Evolutionary conservation across 1,284 basidiomycete genomes (phyloP).

Genomic region (Microbotryum lychnidis-dioicae): DNA sequence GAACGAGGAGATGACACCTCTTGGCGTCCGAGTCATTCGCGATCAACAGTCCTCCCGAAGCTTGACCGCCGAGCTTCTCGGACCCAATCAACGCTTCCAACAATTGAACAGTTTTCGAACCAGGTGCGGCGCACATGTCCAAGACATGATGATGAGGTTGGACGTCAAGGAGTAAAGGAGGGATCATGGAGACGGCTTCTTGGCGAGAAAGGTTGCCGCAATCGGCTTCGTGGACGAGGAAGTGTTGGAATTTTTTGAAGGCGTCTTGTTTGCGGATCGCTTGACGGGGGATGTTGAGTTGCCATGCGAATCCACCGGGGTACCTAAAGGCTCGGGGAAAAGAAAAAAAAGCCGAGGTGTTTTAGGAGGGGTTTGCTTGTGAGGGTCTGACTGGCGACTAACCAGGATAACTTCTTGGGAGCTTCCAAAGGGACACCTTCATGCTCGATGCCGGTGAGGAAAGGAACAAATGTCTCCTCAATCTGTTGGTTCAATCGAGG

Average conservation of each 20-base stretch:
- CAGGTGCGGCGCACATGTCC: slow-evolving; percentile 99
- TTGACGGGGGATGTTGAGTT: slow-evolving; percentile 84
- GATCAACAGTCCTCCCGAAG: slow-evolving; percentile 57
- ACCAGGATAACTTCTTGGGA: slow-evolving; percentile 82
- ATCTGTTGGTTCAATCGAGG: slow-evolving; percentile 64
- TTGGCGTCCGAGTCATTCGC: slow-evolving; percentile 91
- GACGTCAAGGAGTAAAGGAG: slow-evolving; percentile 91
- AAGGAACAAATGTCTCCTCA: slow-evolving; percentile 65
- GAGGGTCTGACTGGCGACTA: slow-evolving; percentile 28
- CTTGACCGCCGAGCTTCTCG: slow-evolving; percentile 48
- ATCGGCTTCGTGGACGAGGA: slow-evolving; percentile 96
- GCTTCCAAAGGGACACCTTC: slow-evolving; percentile 68
- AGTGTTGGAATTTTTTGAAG: slow-evolving; percentile 93
- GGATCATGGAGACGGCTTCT: slow-evolving; percentile 98
- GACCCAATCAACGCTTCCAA: slow-evolving; percentile 59
- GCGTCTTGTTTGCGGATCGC: slow-evolving; percentile 83
- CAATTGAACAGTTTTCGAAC: slow-evolving; percentile 91
- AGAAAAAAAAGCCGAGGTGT: neutral
- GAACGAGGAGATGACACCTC: slow-evolving; percentile 92
- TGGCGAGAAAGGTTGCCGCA: slow-evolving; percentile 94
- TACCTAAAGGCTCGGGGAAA: slow-evolving; percentile 53
- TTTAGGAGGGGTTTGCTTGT: slow-evolving; percentile 2
- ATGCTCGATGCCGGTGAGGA: slow-evolving; percentile 63
- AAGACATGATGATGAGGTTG: slow-evolving; percentile 81
- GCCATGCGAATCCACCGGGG: slow-evolving; percentile 89